A percentile compares a stretch with the other conserved stretches of the same genome.
Evolutionary conservation across 768 basidiomycete species (phyloP).

Genomic region (Mycena rebaudengoi): DNA sequence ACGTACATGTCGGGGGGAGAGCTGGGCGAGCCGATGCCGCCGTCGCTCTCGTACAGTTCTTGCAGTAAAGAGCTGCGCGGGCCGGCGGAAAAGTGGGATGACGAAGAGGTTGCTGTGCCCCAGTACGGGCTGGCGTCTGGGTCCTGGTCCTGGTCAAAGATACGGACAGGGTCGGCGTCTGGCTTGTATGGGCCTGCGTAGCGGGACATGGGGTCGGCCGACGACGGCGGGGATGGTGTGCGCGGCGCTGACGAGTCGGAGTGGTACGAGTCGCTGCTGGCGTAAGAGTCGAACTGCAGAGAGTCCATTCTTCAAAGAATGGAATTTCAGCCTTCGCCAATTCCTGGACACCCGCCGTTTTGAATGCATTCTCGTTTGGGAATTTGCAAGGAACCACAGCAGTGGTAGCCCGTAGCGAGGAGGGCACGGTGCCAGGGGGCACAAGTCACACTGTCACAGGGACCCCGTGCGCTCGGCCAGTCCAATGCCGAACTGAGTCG

Average conservation of each 20-base stretch:
- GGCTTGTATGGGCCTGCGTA: constrained; percentile 39
- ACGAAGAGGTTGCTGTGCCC: constrained; percentile 24
- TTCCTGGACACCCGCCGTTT: too few species aligned
- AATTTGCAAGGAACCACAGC: background rate
- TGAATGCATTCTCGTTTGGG: background rate
- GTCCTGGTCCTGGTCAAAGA: constrained; percentile 53
- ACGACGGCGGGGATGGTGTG: constrained; percentile 71
- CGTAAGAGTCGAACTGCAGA: constrained; percentile 65
- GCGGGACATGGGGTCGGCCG: constrained; percentile 36
- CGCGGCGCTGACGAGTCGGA: constrained; percentile 76
- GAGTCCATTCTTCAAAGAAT: constrained; percentile 57
- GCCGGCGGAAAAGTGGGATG: constrained; percentile 32
- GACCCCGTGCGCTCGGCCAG: background rate
- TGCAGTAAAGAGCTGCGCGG: constrained; percentile 68
- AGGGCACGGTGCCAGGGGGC: background rate
- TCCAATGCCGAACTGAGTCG: background rate
- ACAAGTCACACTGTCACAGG: too few species aligned
- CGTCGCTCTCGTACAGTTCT: constrained; percentile 75
- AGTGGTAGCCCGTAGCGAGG: constrained; percentile 12
- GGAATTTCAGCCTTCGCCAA: too few species aligned
- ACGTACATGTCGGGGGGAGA: constrained; percentile 40
- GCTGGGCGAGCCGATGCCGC: constrained; percentile 51
- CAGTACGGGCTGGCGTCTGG: constrained; percentile 30
- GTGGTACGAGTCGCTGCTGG: constrained; percentile 56
- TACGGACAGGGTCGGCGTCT: constrained; percentile 53